Conservation (phyloP, 129 eudicot species). For the Centella asiatica region DNA sequence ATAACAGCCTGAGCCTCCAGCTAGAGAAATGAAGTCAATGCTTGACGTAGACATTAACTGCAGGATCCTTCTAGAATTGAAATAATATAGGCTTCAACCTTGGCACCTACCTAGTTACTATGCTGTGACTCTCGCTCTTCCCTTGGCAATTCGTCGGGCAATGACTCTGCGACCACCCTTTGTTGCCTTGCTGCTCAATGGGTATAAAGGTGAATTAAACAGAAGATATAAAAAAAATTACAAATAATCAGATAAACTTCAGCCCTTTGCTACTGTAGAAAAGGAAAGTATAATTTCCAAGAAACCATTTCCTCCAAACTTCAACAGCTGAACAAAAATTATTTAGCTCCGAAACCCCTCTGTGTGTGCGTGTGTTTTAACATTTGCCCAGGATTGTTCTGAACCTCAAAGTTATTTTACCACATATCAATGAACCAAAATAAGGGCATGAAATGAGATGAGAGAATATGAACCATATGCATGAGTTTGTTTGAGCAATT, state of each 20-base stretch:
- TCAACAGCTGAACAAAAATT: too few species aligned
- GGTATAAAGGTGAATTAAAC: not conserved
- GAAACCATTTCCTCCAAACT: not conserved
- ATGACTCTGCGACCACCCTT: constrained; percentile 89
- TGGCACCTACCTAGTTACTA: constrained; percentile 20
- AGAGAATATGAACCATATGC: too few species aligned
- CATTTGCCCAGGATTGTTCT: too few species aligned
- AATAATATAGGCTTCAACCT: constrained; percentile 8
- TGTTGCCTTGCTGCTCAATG: constrained; percentile 74
- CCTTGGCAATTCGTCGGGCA: constrained; percentile 85
- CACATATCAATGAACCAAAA: too few species aligned
- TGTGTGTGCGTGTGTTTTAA: too few species aligned
- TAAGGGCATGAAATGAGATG: too few species aligned
- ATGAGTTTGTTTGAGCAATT: too few species aligned
- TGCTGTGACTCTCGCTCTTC: constrained; percentile 76
- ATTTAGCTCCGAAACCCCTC: too few species aligned
- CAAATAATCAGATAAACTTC: not conserved
- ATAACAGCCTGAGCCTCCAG: not conserved
- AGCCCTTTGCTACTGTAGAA: not conserved
- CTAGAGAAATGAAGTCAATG: not conserved
- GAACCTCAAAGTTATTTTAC: too few species aligned
- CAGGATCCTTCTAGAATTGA: not conserved
- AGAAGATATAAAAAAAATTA: not conserved
- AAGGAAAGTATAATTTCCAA: not conserved
- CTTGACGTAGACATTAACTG: not conserved